These are phyloP conservation scores for Pyrenula massariospora DNA, from an alignment of 495 filamentous ascomycete species.

Conservation along the genomic window DNA sequence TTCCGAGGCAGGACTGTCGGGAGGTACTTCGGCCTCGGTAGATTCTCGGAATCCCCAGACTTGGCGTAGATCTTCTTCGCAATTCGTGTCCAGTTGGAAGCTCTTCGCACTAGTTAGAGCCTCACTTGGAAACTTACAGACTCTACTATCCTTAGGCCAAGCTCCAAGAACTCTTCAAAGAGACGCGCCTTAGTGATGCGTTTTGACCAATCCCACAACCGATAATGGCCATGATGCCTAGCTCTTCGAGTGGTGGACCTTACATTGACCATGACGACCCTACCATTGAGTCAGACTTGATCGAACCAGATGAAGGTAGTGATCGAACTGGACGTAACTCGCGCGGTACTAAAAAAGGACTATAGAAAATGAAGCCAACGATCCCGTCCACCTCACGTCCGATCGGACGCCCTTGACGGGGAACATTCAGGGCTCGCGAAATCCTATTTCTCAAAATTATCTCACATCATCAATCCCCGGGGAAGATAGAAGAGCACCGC, in stretches of 20 bases:
- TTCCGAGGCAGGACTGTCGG: too few relatives aligned
- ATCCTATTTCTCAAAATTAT: conserved; percentile 38
- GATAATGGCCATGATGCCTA: conserved; percentile 29
- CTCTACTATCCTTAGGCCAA: too few relatives aligned
- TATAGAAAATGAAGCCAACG: conserved; percentile 77
- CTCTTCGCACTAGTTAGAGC: too few relatives aligned
- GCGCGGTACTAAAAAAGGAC: not conserved
- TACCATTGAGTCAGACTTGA: conserved; percentile 76
- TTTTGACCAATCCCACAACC: too few relatives aligned
- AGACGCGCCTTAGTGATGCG: too few relatives aligned
- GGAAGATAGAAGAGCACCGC: conserved; percentile 84
- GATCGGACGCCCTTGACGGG: conserved; percentile 69
- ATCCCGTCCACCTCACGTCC: conserved; percentile 61
- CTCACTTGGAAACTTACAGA: too few relatives aligned
- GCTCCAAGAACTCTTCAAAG: too few relatives aligned
- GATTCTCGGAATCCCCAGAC: too few relatives aligned
- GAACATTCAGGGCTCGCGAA: conserved; percentile 54
- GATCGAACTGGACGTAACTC: not conserved
- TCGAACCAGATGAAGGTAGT: conserved; percentile 90
- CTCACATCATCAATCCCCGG: conserved; percentile 83
- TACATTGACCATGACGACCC: conserved; percentile 39
- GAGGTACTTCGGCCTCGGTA: too few relatives aligned
- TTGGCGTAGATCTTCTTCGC: not conserved
- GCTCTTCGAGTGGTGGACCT: conserved; percentile 21
- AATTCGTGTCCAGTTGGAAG: not conserved